Base-by-base conservation (phyloP, 768 basidiomycete genomes). In the Psilocybe tampanensis region DNA sequence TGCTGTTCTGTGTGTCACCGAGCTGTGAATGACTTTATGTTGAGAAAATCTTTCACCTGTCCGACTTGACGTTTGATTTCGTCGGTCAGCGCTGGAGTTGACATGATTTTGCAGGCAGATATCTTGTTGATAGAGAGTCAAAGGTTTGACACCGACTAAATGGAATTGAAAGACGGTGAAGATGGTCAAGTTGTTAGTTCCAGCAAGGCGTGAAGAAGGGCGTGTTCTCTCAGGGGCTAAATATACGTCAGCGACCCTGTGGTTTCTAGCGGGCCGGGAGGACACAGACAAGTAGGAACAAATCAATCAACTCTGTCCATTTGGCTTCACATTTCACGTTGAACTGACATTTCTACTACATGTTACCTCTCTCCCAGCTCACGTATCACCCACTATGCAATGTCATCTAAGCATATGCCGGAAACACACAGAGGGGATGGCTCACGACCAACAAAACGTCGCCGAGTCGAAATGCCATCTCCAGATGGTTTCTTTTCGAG, bases 1-100 rank as follows among this genome's bases (percentile, higher is more conserved):
- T 89, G 88, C 86, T 89, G 59, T 12, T 44, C 8, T 15, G 36
- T 44, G 17, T 26, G 18, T 29, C 50, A 17, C n/a, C 24, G 2
- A 17, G 45, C 19, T 12, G 13, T 17, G 3, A 19, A 48, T n/a
- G 18, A 26, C 23, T 6, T 7, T 24, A 0, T 1, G 41, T 26
- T n/a, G 29, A 36, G 12, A 21, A 15, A 36, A 15, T 13, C n/a
- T 9, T 34, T 17, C 47, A 68, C 67, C 66, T 68, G 67, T 23
- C 67, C 67, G 24, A 68, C 59, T 41, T 80, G 74, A 29, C 77
- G 71, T 55, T 73, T 78, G 41, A 74, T 65, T 18, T 68, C 64
- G 2, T 81, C 74, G 1, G 73, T 73, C 24, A 79, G 6, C 32
- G 29, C 19, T 17, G 44, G 5, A 13, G 44, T 23, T 24, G 44